Percentiles rank a stretch among this genome's conserved stretches.
Conservation (phyloP, 2,329 filamentous ascomycete species). For the Ophiosphaerella korrae region DNA sequence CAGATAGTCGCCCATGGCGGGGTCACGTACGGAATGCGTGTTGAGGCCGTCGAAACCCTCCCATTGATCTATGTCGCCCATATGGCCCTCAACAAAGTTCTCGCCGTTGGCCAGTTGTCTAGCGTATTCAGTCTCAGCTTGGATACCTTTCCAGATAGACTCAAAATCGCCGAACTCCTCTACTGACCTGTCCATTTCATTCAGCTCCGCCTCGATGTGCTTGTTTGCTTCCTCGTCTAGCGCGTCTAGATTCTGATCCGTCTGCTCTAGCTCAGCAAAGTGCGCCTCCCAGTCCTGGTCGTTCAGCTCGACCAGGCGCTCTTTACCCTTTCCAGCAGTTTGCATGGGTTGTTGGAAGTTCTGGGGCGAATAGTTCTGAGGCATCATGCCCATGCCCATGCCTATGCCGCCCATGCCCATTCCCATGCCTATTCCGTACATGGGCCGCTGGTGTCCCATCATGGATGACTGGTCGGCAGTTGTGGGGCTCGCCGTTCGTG, state of each 20-base stretch:
- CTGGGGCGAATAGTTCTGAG: conserved; percentile 50
- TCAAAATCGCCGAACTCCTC: conserved; percentile 90
- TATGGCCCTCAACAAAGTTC: conserved; percentile 64
- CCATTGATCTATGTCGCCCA: conserved; percentile 82
- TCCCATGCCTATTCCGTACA: conserved; percentile 46
- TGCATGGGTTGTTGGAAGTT: conserved; percentile 53
- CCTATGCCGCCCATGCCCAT: conserved; percentile 61
- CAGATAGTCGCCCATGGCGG: conserved; percentile 84
- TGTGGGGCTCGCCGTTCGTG: conserved; percentile 65
- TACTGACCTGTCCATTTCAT: conserved; percentile 86
- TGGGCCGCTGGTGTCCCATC: conserved; percentile 62
- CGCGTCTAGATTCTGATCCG: conserved; percentile 58
- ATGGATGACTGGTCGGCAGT: conserved; percentile 49
- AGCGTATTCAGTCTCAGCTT: conserved; percentile 73
- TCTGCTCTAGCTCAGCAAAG: conserved; percentile 83
- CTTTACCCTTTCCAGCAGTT: conserved; percentile 77
- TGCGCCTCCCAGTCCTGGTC: conserved; percentile 95
- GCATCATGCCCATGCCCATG: conserved; percentile 59
- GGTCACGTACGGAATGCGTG: conserved; percentile 72
- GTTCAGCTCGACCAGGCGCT: conserved; percentile 83
- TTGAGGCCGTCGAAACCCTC: conserved; percentile 72
- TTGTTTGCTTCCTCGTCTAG: conserved; percentile 69
- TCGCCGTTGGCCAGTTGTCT: conserved; percentile 72
- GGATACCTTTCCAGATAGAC: conserved; percentile 82
- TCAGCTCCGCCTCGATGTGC: conserved; percentile 83